Evolutionary conservation across 2,329 filamentous ascomycete genomes (phyloP).

Genomic region (Pseudodiploospora longispora): DNA sequence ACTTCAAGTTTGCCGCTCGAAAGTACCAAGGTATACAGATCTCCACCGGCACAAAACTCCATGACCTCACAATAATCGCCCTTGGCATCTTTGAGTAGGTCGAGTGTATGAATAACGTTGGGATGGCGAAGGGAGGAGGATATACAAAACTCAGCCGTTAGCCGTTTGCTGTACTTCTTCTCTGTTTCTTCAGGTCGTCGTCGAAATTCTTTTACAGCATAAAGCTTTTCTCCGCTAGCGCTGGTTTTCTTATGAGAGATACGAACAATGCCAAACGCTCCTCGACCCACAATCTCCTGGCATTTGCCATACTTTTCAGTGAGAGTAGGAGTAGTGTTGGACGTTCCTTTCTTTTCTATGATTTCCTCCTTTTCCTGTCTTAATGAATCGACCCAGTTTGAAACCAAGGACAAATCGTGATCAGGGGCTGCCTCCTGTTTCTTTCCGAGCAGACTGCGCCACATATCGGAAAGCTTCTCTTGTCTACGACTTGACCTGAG

Average conservation of each 20-base stretch:
- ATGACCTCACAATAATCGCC: conserved; percentile 98
- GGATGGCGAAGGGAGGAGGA: conserved; percentile 93
- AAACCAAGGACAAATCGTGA: conserved; percentile 84
- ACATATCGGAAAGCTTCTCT: conserved; percentile 90
- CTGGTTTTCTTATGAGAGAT: conserved; percentile 94
- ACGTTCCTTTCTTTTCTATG: conserved; percentile 68
- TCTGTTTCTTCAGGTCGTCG: conserved; percentile 88
- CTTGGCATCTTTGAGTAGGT: conserved; percentile 90
- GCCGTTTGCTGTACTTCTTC: conserved; percentile 95
- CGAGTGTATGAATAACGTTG: conserved; percentile 95
- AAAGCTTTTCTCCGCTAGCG: conserved; percentile 78
- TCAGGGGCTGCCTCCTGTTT: conserved; percentile 68
- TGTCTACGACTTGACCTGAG: conserved; percentile 86
- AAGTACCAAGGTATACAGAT: conserved; percentile 88
- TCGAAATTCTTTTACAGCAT: conserved; percentile 96
- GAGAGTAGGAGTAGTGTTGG: conserved; percentile 63
- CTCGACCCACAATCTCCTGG: conserved; percentile 91
- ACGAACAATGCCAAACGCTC: conserved; percentile 93
- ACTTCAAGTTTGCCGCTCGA: conserved; percentile 88
- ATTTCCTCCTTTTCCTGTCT: conserved; percentile 83
- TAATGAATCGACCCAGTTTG: conserved; percentile 90
- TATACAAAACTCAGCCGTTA: conserved; percentile 97
- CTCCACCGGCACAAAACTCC: conserved; percentile 96
- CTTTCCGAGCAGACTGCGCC: conserved; percentile 77
- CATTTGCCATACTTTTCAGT: conserved; percentile 98